Conservation (phyloP, 768 basidiomycete species). For the Crepidotus variabilis region DNA sequence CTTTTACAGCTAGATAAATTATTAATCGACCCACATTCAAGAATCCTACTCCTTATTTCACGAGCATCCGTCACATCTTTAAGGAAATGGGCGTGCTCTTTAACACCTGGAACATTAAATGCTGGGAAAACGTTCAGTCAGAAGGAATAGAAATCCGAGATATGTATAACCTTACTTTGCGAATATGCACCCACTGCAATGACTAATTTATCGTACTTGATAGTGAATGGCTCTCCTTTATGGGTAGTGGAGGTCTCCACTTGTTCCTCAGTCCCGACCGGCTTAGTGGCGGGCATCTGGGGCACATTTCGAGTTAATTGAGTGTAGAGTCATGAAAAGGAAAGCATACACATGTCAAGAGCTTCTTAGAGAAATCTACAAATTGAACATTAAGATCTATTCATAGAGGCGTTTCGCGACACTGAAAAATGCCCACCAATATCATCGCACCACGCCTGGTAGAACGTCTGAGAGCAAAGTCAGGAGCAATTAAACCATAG, state of each 20-base stretch:
- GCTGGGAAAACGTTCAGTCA: slow-evolving; percentile 31
- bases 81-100: slow-evolving; percentile 78
- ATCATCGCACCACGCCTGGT: slow-evolving; percentile 74
- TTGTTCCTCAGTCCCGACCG: slow-evolving; percentile 23
- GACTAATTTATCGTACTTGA: slow-evolving; percentile 78
- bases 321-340: not conserved
- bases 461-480: slow-evolving; percentile 41
- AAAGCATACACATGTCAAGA: slow-evolving; percentile 51
- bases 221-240: slow-evolving; percentile 37
- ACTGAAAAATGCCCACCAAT: slow-evolving; percentile 41
- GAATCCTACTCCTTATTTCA: slow-evolving; percentile 62
- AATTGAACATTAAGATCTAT: not conserved
- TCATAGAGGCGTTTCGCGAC: not conserved
- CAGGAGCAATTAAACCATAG: not conserved
- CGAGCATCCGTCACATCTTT: slow-evolving; percentile 79
- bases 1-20: not conserved
- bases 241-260: slow-evolving; percentile 1
- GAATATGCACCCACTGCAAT: slow-evolving; percentile 84
- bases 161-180: slow-evolving; percentile 61
- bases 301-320: not conserved
- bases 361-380: slow-evolving; percentile 58
- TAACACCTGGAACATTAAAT: slow-evolving; percentile 71
- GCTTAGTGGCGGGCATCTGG: slow-evolving; percentile 62
- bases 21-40: slow-evolving; percentile 54
- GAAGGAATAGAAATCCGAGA: not conserved